Evolutionary conservation across 441 rosid genomes (phyloP), one percentile per base, ranked within the genome.

Genomic region (Euphorbia schlechtendalii): DNA sequence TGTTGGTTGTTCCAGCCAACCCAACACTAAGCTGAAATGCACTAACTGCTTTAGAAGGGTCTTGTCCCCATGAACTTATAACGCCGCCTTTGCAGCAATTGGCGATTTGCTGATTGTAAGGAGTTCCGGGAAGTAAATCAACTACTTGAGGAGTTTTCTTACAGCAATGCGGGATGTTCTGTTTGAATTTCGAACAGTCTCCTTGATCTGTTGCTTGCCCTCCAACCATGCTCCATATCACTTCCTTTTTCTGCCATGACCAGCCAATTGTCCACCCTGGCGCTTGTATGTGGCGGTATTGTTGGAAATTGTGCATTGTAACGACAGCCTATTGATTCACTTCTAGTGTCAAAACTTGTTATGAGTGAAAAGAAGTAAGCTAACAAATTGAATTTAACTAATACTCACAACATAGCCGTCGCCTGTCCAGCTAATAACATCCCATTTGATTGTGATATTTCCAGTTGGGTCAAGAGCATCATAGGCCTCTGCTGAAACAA

Each of bases 371-470:
- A 8, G 13, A 36, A 57, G 13, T 60, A 60, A 38, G 62, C 13
- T 32, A 67, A 24, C 34, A 30, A 38, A 28, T 2, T 48, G 21
- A 17, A 48, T 27, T 59, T 6, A 28, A 69, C 14, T 14, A 46
- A 45, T 43, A 79, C 87, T 84, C 72, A 88, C 96, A 54, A 79
- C 77, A 71, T 93, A 93, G 69, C 98, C 98, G 81, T 88, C 97
- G 61, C 89, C 52, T 62, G 84, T 81, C 97, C 96, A 93, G 82
- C 68, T 82, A 65, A 76, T 79, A 51, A 93, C 59, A 67, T 93
- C 98, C 97, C 96, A 93, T 78, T 82, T 93, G 69, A 90, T 82
- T 36, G 97, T 90, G 80, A 93, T 86, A 72, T 93, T 89, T 63
- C 94, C 96, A 69, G 51, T 79, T 57, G 98, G 98, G 72, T 89